A percentile compares a stretch with the other conserved stretches of the same genome.
These are phyloP conservation scores for Ganoderma boninense DNA, from an alignment of 1,284 basidiomycete genomes.

Conservation along the genomic window DNA sequence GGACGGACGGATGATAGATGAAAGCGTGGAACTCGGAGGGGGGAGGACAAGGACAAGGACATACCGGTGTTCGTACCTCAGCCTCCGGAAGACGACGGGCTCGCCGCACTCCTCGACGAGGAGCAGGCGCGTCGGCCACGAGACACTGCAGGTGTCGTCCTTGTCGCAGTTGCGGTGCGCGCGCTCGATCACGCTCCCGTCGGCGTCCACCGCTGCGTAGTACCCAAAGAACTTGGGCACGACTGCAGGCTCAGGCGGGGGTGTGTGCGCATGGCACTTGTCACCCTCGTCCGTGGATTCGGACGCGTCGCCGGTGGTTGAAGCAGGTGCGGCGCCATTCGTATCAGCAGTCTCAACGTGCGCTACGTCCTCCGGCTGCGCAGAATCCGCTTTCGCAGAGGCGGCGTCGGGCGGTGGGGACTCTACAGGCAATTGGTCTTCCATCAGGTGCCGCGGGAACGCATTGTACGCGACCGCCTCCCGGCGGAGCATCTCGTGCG, in stretches of 20 bases:
- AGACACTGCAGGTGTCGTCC: slow-evolving; percentile 7
- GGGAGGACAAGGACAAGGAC: background rate
- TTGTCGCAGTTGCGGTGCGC: background rate
- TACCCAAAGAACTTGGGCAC: slow-evolving; percentile 65
- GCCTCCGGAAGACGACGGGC: slow-evolving; percentile 35
- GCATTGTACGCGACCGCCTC: slow-evolving; percentile 54
- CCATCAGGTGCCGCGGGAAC: slow-evolving; percentile 53
- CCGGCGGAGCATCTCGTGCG: slow-evolving; percentile 39
- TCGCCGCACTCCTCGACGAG: slow-evolving; percentile 58
- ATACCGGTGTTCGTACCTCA: background rate
- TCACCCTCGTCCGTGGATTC: background rate
- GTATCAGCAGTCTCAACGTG: background rate
- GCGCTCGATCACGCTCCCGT: background rate
- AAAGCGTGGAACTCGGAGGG: too few relatives aligned
- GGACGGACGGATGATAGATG: too few relatives aligned
- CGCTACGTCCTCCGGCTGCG: background rate
- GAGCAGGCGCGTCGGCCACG: slow-evolving; percentile 49
- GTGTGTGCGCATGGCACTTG: background rate
- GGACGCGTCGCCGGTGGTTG: too few relatives aligned
- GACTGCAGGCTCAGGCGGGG: slow-evolving; percentile 38
- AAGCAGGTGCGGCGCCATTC: background rate
- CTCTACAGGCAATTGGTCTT: slow-evolving; percentile 39
- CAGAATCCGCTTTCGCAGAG: too few relatives aligned
- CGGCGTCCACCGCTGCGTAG: slow-evolving; percentile 46
- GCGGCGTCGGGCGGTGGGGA: too few relatives aligned